Evolutionary conservation across 2,329 filamentous ascomycete genomes (phyloP).

Genomic region (Ceratocystis albifundus): DNA sequence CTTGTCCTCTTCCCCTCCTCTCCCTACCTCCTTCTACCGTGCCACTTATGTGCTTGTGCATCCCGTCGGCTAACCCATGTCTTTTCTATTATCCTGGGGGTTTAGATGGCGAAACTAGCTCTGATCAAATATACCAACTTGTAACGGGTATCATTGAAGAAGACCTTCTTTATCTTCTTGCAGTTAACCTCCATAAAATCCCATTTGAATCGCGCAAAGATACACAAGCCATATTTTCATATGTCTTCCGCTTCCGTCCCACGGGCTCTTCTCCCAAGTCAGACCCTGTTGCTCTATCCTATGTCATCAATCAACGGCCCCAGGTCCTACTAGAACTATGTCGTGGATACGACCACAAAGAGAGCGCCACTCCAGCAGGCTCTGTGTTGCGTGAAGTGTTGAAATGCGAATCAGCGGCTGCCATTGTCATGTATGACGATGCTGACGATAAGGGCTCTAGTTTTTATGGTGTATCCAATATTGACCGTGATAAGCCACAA

Average conservation of each 20-base stretch:
- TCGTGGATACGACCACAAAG: conserved; percentile 76
- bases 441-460: conserved; percentile 58
- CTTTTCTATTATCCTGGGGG: conserved; percentile 15
- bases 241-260: conserved; percentile 81
- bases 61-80: conserved; percentile 7
- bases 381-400: conserved; percentile 77
- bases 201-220: conserved; percentile 96
- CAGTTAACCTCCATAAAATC: conserved; percentile 68
- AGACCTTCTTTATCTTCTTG: conserved; percentile 75
- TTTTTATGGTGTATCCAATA: conserved; percentile 62
- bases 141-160: conserved; percentile 78
- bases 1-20: not conserved
- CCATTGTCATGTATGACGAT: conserved; percentile 87
- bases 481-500: conserved; percentile 64
- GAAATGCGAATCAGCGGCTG: conserved; percentile 83
- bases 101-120: conserved; percentile 72
- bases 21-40: not conserved
- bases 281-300: conserved; percentile 76
- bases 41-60: not conserved
- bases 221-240: conserved; percentile 88
- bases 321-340: conserved; percentile 83
- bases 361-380: conserved; percentile 84
- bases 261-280: conserved; percentile 52
- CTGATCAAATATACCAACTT: conserved; percentile 78
- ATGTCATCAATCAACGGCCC: conserved; percentile 74